Conservation (phyloP, 495 filamentous ascomycete species). For the Mytilinidion resinicola region DNA sequence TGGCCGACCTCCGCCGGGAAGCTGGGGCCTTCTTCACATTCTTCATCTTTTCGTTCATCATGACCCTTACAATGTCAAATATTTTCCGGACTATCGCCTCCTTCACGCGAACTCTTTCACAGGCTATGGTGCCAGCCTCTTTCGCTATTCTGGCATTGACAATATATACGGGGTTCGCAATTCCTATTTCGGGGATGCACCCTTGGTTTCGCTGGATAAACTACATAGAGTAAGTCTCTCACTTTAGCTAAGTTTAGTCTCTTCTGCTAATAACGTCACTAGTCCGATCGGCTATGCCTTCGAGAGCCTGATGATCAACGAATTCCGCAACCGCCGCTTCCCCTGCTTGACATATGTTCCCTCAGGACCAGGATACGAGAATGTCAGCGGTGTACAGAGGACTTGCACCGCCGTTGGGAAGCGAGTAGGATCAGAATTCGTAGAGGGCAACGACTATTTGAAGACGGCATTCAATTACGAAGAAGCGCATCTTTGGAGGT, state of each 20-base stretch:
- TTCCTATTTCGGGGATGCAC: conserved; percentile 68
- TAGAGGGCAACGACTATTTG: conserved; percentile 12
- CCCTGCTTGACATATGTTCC: conserved; percentile 12
- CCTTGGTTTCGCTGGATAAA: conserved; percentile 34
- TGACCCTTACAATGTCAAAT: conserved; percentile 61
- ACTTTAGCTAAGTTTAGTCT: too few species aligned
- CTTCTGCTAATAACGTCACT: conserved; percentile 34
- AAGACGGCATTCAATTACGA: conserved; percentile 2
- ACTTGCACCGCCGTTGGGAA: conserved; percentile 11
- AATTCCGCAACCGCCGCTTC: conserved; percentile 18
- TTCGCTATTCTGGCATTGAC: conserved; percentile 65
- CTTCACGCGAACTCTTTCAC: conserved; percentile 24
- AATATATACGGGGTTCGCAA: conserved; percentile 81
- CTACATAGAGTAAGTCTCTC: conserved; percentile 46
- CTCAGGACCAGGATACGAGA: conserved; percentile 3
- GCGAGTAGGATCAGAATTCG: not conserved
- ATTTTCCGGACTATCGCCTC: conserved; percentile 60
- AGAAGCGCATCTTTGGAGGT: conserved; percentile 7
- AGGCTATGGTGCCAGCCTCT: conserved; percentile 10
- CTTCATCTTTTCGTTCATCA: conserved; percentile 58
- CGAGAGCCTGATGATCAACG: conserved; percentile 20
- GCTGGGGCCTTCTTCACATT: conserved; percentile 72
- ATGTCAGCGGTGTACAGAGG: not conserved
- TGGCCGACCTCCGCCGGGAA: conserved; percentile 67
- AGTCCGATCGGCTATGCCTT: conserved; percentile 21